Evolutionary conservation across 2,329 filamentous ascomycete species (phyloP).

Genomic region (Fusarium sp.): DNA sequence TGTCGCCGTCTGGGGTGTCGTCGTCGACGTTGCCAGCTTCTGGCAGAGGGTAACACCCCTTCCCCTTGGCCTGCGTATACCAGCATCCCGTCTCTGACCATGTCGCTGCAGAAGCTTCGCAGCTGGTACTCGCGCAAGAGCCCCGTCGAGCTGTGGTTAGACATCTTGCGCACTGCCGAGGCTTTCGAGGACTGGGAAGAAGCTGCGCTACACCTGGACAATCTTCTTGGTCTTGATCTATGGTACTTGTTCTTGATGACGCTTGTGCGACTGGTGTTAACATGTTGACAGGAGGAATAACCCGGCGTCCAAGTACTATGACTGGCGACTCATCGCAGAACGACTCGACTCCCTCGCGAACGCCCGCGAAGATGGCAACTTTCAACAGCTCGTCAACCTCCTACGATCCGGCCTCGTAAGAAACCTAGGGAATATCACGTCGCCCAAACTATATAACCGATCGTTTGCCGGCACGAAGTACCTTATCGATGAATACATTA

Average conservation of each 20-base stretch:
- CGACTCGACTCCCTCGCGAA: slow-evolving; percentile 77
- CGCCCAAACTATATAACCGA: slow-evolving; percentile 83
- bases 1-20: slow-evolving; percentile 65
- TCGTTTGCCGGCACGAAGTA: slow-evolving; percentile 91
- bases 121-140: slow-evolving; percentile 76
- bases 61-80: neutral
- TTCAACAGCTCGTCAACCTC: slow-evolving; percentile 80
- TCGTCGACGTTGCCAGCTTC: slow-evolving; percentile 71
- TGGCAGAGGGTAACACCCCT: slow-evolving; percentile 68
- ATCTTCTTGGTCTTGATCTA: slow-evolving; percentile 80
- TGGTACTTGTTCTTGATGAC: slow-evolving; percentile 65
- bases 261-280: slow-evolving; percentile 17
- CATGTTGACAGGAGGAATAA: slow-evolving; percentile 76
- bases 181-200: slow-evolving; percentile 89
- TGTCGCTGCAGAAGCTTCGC: slow-evolving; percentile 69
- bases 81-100: slow-evolving; percentile 20
- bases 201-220: slow-evolving; percentile 85
- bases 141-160: slow-evolving; percentile 72
- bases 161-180: slow-evolving; percentile 73
- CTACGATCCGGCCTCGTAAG: slow-evolving; percentile 83
- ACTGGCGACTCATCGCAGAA: slow-evolving; percentile 85
- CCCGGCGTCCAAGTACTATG: slow-evolving; percentile 83
- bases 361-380: slow-evolving; percentile 77
- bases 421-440: slow-evolving; percentile 92
- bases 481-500: slow-evolving; percentile 91